A percentile compares a stretch with the other conserved stretches of the same genome.
Evolutionary conservation across 805 yeast species (phyloP).

Genomic region (Monosporozyma servazzii): DNA sequence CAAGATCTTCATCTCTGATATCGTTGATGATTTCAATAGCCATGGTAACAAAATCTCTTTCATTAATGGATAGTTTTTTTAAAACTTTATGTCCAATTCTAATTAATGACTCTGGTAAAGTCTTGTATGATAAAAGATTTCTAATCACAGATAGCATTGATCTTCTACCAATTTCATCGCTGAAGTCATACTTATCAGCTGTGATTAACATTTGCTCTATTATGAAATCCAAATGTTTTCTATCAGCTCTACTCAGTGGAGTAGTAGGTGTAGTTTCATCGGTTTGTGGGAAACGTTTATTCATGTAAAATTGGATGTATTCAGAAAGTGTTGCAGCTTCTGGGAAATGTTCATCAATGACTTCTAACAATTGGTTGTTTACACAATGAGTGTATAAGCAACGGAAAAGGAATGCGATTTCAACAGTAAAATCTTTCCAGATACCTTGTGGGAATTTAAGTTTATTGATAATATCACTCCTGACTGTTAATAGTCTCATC

Average conservation of each 20-base stretch:
- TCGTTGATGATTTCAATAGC: conserved; percentile 81
- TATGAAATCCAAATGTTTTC: conserved; percentile 58
- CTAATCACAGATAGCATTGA: conserved; percentile 54
- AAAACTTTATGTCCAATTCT: conserved; percentile 55
- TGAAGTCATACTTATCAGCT: conserved; percentile 67
- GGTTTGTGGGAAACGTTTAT: conserved; percentile 30
- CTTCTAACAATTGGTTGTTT: conserved; percentile 40
- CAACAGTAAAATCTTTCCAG: conserved; percentile 66
- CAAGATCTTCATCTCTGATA: conserved; percentile 57
- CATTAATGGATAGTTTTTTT: conserved; percentile 62
- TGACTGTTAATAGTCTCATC: conserved; percentile 47
- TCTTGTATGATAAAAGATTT: conserved; percentile 48
- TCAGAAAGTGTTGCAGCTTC: conserved; percentile 67
- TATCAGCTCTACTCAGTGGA: conserved; percentile 31
- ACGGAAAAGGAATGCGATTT: conserved; percentile 63
- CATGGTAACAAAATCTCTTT: conserved; percentile 76
- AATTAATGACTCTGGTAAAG: conserved; percentile 45
- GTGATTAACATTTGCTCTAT: conserved; percentile 62
- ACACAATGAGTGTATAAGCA: conserved; percentile 58
- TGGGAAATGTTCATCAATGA: conserved; percentile 63
- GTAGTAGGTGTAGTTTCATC: conserved; percentile 9
- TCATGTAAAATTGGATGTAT: conserved; percentile 46
- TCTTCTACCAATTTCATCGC: conserved; percentile 86
- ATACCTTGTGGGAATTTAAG: conserved; percentile 54
- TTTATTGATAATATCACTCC: conserved; percentile 53